Base-by-base conservation (phyloP, 805 yeast genomes). In the Candida qinlingensis region DNA sequence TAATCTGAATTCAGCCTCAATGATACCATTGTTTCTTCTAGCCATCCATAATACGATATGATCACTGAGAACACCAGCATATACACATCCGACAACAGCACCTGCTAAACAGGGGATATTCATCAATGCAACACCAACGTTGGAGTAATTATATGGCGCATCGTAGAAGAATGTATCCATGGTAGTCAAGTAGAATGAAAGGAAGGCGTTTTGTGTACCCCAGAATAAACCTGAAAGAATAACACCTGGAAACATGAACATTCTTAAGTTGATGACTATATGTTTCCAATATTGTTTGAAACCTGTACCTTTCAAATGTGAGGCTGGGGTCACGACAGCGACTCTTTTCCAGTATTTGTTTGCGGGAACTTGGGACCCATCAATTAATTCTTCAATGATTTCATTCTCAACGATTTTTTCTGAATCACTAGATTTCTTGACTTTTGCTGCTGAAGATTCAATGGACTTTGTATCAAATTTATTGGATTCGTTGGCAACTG, bases 201-300 rank as follows among this genome's bases (percentile, higher is more conserved):
- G 72, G 60, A 84, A 81, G 0, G 89, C 86, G 60, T 84, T 89
- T 63, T 85, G 92, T 49, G 81, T 71, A 41, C 92, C 92, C 92
- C 92, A 86, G 54, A 85, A 79, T n/a, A 82, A 51, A 44, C 88
- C 87, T 2, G 86, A 79, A 27, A 79, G 67, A 57, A 83, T 67
- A 11, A 80, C 83, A 2, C 87, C 85, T 3, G 87, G 87, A 60
- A 80, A 80, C 54, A 71, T 69, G 54, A 81, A 79, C 61, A 81
- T 83, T 54, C 79, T 72, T 52, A 80, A 63, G 62, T 77, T 76
- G 51, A 73, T 58, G 12, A 65, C 48, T 30, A 85, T 66, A 44
- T 83, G 76, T 48, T 70, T 62, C 54, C 76, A 55, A 61, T 85
- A 85, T 61, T 85, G 91, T 59, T 76, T 79, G 65, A 84, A 60